These are phyloP conservation scores for Chenopodium quinoa DNA, from an alignment of 148 eudicot genomes.

Conservation along the genomic window DNA sequence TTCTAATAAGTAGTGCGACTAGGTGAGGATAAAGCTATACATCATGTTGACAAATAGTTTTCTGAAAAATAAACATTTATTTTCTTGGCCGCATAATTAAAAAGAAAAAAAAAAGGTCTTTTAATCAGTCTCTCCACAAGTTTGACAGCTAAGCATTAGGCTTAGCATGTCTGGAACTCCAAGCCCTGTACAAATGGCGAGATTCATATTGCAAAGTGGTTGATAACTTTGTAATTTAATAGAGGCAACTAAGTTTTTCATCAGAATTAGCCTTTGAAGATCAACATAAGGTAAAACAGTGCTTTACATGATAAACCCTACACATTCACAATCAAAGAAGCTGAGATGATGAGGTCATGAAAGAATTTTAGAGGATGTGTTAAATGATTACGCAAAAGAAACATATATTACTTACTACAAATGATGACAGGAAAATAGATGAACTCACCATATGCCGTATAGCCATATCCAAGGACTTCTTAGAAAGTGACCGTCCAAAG, in stretches of 20 bases:
- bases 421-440: constrained; percentile 14
- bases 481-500: constrained; percentile 88
- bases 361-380: background rate
- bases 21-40: background rate
- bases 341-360: background rate
- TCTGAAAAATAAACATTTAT: background rate
- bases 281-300: background rate
- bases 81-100: background rate
- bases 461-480: constrained; percentile 97
- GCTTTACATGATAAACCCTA: background rate
- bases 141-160: background rate
- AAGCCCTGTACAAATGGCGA: background rate
- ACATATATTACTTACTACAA: background rate
- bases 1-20: background rate
- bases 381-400: background rate
- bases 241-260: background rate
- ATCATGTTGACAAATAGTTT: background rate
- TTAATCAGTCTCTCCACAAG: background rate
- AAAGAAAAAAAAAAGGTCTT: background rate
- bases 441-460: constrained; percentile 86
- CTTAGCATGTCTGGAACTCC: background rate
- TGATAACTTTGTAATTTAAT: background rate
- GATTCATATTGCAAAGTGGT: background rate
- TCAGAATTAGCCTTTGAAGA: background rate
- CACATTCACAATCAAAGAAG: background rate